Base-by-base conservation (phyloP, 805 yeast species). In the Teunomyces lycoperdinae region DNA sequence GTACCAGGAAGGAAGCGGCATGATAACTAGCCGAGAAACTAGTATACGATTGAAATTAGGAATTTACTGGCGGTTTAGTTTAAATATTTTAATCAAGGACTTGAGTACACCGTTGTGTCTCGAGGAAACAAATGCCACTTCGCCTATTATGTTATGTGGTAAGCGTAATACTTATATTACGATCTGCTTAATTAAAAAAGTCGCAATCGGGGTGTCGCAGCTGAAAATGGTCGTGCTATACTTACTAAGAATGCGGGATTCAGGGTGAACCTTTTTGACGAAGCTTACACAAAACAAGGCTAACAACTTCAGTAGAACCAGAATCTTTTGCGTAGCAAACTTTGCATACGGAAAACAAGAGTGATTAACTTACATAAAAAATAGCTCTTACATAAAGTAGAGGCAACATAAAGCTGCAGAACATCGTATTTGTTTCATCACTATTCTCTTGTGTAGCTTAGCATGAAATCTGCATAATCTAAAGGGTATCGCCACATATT, bases 1-100 rank as follows among this genome's bases (percentile, higher is more conserved):
- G 13, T 26, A 26, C 41, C 41, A 38, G 10, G 41, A 38, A 38
- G 41, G 41, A 20, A 38, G 41, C 26, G 41, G 41, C 41, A 38
- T 38, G 14, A 8, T 35, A 20, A 36, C 5, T 11, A 13, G 11
- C 30, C 16, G 17, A 32, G 34, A 32, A 32, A 32, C 13, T 32
- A 32, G 34, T 16, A 4, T 32, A 20, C 14, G 34, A 32, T 32
- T 13, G 14, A 32, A 32, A 20, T 20, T 20, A 20, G 24, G 24
- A 20, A 3, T 20, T 20, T 20, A 20, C 24, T 20, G 5, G 24
- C 24, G 24, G 24, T 20, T 20, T 20, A 20, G 24, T 20, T 10
- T 31, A 32, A 13, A 9, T 8, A 32, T 5, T 13, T 10, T 8
- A 13, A 32, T 7, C 9, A 32, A 13, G 34, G 16, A 32, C 9